Evolutionary conservation across 192 early-diverging fungal genomes (phyloP), one percentile per base, ranked within the genome.

Genomic region (Haplosporangium gracile): DNA sequence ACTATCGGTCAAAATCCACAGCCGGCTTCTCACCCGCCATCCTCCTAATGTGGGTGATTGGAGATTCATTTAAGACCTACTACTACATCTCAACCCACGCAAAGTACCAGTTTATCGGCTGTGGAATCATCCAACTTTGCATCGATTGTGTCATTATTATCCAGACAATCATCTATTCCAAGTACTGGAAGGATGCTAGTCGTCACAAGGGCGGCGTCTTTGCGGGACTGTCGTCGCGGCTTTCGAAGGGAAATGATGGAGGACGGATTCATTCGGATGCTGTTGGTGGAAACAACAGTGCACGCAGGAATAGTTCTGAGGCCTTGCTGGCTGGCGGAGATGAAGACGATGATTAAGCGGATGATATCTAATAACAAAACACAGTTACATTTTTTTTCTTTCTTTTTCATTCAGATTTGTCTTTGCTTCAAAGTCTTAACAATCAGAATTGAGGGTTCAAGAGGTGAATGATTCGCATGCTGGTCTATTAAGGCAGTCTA

Each of bases 51-150:
- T 89, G 91, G 92, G 88, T 92, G 34, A 47, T 92, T 51, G 92
- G 92, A 32, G 92, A 93, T 70, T 78, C 89, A 8, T 92, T 92
- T 77, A 93, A 93, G 75, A 85, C 90, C 2, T 91, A 91, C 70
- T 93, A 93, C 68, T 93, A 91, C 70, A 88, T 92, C 24, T 82
- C 76, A 73, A 91, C 89, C 1, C 68, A 80, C 16, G 77, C 90
- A 15, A 91, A 91, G 8, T 77, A 91, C 13, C 92, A 93, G 68
- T 93, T 93, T 40, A 77, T 90, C 74, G 81, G 91, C 4, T 93
- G 92, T 63, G 92, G 91, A 24, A 86, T 87, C 36, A 85, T 93
- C 63, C 92, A 93, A 71, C 86, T 93, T 22, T 82, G 86, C 13
- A 85, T 93, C 26, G 92, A 93, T 47, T 78, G 78, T 34, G 42